Evolutionary conservation across 1,139 yeast species (phyloP), one percentile per base, ranked within the genome.

Genomic region (Zygoascus hellenicus): DNA sequence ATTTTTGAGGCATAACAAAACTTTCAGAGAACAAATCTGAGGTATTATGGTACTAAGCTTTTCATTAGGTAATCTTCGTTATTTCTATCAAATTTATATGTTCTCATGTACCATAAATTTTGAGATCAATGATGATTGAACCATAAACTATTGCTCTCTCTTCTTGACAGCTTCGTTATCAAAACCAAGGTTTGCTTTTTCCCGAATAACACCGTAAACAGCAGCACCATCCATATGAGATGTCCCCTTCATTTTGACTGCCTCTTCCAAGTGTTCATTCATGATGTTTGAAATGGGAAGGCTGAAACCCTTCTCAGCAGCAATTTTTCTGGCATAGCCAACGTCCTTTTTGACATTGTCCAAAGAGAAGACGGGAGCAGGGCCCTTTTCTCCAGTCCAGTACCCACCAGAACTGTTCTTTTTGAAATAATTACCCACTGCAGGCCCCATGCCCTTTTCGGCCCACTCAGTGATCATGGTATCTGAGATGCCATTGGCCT

Each of bases 191-290:
- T 63, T 64, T 13, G 66, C 62, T 28, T 50, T 46, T 42, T 51
- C 46, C 17, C 66, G 56, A 32, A 57, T 50, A n/a, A 55, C 47
- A 17, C 66, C 66, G 46, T 62, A 62, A n/a, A 60, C 57, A 2
- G 63, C 53, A 1, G 63, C 52, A 14, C 58, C 57, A 43, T 62
- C 66, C 29, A 62, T 51, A 44, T 54, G 51, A 33, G 51, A 45
- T 19, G 49, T 55, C 13, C 56, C 61, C 19, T 51, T 52, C 39
- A 50, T 47, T 13, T 53, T 54, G 37, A 51, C 47, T 22, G 58
- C 59, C 17, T 51, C 51, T 15, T 43, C 42, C 47, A 61, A 36
- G 44, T 59, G 49, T 35, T 43, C 47, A 13, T 54, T 52, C 17
- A 48, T 48, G 9, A 43, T 38, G 35, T 58, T 59, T 15, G 58